Conservation (phyloP, 495 filamentous ascomycete species). For the Jackrogersella minutella region DNA sequence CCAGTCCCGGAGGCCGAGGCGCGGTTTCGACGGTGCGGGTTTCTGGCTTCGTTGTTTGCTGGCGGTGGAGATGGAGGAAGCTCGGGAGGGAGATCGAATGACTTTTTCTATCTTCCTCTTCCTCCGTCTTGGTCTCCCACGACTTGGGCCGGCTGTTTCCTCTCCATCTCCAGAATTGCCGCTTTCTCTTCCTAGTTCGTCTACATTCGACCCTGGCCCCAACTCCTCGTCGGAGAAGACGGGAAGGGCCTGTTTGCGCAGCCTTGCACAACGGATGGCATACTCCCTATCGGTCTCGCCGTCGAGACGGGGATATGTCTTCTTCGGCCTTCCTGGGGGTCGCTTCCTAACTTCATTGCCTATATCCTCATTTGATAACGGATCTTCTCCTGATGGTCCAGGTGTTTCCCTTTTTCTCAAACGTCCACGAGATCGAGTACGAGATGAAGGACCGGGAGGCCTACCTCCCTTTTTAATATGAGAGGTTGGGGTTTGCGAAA, state of each 20-base stretch:
- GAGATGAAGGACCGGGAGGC: conserved; percentile 11
- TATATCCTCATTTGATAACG: not conserved
- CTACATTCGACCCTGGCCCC: not conserved
- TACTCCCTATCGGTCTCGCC: conserved; percentile 56
- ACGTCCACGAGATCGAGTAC: not conserved
- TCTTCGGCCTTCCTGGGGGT: conserved; percentile 47
- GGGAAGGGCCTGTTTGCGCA: conserved; percentile 35
- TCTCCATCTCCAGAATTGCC: conserved; percentile 29
- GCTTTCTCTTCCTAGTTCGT: conserved; percentile 1
- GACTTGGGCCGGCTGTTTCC: conserved; percentile 6
- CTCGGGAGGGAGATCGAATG: conserved; percentile 6
- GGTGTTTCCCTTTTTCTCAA: not conserved
- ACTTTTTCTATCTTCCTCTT: not conserved
- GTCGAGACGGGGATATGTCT: conserved; percentile 47
- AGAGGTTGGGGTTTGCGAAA: conserved; percentile 33
- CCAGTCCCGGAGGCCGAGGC: conserved; percentile 73
- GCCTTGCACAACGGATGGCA: conserved; percentile 50
- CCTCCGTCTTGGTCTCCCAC: not conserved
- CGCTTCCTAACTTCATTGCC: conserved; percentile 15
- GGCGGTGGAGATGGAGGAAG: conserved; percentile 8
- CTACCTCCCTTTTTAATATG: conserved; percentile 11
- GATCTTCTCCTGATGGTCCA: not conserved
- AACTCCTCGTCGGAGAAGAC: conserved; percentile 23
- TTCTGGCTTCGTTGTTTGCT: not conserved
- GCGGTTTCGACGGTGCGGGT: conserved; percentile 15